A percentile compares a stretch with the other conserved stretches of the same genome.
These are phyloP conservation scores for Copromyces sp. DNA, from an alignment of 495 filamentous ascomycete species.

Conservation along the genomic window DNA sequence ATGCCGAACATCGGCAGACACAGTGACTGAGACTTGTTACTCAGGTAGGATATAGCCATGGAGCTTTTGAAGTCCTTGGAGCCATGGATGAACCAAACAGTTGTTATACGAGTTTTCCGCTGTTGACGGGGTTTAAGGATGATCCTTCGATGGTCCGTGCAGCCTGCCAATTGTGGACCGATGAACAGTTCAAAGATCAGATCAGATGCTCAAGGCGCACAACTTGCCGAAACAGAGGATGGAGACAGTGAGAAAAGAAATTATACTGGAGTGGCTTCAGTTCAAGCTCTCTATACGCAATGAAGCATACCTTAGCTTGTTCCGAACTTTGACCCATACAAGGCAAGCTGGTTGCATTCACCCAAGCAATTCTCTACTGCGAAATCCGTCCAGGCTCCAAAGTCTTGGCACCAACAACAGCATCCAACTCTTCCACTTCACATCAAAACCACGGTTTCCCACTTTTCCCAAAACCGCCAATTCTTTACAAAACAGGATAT, in stretches of 20 bases:
- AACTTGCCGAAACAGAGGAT: not conserved
- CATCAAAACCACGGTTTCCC: not conserved
- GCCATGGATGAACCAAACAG: too few species aligned
- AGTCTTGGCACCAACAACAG: not conserved
- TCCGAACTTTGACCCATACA: not conserved
- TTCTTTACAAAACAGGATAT: not conserved
- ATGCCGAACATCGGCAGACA: not conserved
- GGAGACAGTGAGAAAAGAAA: not conserved
- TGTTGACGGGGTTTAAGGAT: not conserved
- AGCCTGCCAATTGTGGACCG: not conserved
- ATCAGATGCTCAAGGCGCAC: not conserved
- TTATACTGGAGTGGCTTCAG: not conserved
- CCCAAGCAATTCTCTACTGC: not conserved
- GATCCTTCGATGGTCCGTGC: not conserved
- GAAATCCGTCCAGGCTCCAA: not conserved
- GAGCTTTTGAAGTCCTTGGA: too few species aligned
- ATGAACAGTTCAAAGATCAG: not conserved
- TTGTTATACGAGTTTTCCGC: too few species aligned
- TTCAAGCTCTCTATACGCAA: not conserved
- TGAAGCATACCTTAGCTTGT: not conserved
- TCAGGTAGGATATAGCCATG: too few species aligned
- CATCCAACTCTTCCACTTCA: not conserved
- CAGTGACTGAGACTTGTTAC: not conserved
- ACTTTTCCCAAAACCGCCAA: not conserved
- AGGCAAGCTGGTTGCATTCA: not conserved